These are phyloP conservation scores for Trypanosoma theileri DNA, from an alignment of 208 protist genomes.

Conservation along the genomic window DNA sequence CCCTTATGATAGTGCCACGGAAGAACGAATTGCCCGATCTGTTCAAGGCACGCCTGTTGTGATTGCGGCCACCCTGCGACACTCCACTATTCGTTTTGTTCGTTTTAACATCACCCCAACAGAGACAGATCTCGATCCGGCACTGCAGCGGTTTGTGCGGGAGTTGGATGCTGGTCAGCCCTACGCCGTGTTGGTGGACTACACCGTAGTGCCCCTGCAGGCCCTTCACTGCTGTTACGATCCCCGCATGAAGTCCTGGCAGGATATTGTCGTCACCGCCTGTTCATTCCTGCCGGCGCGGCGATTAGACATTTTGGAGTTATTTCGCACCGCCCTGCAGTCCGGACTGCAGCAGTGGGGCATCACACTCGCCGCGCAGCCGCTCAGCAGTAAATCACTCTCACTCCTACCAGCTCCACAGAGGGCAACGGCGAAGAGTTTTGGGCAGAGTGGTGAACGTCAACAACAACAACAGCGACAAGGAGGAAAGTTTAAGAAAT, in stretches of 20 bases:
- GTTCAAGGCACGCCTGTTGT: conserved; percentile 75
- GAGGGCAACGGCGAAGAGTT: conserved; percentile 20
- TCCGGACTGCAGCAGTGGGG: conserved; percentile 65
- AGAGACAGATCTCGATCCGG: conserved; percentile 29
- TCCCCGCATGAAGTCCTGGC: conserved; percentile 67
- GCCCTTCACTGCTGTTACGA: conserved; percentile 89
- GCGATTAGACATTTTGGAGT: conserved; percentile 50
- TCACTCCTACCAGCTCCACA: conserved; percentile 65
- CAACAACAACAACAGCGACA: neutral
- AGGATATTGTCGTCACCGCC: conserved; percentile 53
- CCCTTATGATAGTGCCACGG: conserved; percentile 63
- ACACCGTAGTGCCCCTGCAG: conserved; percentile 72
- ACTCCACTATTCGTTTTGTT: conserved; percentile 61
- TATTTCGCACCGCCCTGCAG: conserved; percentile 40
- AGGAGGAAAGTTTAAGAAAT: no score
- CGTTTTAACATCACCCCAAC: conserved; percentile 45
- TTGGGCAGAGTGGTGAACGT: neutral
- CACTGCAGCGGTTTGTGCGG: conserved; percentile 38
- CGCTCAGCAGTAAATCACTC: conserved; percentile 48
- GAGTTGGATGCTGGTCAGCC: conserved; percentile 73
- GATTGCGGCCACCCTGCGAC: conserved; percentile 62
- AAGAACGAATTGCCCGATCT: conserved; percentile 63
- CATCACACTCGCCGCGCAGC: conserved; percentile 39
- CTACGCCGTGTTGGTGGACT: conserved; percentile 63
- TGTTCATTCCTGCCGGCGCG: conserved; percentile 73